Evolutionary conservation across 345 rosid species (phyloP).

Genomic region (Ricinus communis): DNA sequence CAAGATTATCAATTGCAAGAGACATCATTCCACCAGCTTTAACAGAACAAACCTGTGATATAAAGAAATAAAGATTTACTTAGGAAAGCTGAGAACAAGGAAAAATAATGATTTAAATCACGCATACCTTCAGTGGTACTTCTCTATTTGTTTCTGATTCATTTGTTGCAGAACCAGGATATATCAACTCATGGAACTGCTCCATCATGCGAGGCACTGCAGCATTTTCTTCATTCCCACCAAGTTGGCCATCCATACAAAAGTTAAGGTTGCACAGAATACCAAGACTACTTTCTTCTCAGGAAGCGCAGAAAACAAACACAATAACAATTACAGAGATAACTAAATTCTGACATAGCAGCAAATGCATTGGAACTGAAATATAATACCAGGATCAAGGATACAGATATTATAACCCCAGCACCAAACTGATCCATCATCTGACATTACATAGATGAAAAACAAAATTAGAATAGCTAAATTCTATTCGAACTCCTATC

Average conservation of each 20-base stretch:
- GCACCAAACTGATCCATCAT: slow-evolving; percentile 88
- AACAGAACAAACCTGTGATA: slow-evolving; percentile 55
- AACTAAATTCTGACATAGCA: not conserved
- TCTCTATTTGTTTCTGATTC: slow-evolving; percentile 32
- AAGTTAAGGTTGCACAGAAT: slow-evolving; percentile 54
- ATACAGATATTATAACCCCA: slow-evolving; percentile 96
- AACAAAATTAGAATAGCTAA: not conserved
- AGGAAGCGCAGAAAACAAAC: slow-evolving; percentile 7
- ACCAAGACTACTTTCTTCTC: too few relatives aligned
- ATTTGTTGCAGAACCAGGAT: slow-evolving; percentile 29
- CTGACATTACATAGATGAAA: slow-evolving; percentile 45
- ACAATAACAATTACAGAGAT: slow-evolving; percentile 12
- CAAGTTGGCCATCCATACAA: slow-evolving; percentile 85
- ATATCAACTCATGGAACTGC: slow-evolving; percentile 37
- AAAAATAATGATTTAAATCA: slow-evolving; percentile 1
- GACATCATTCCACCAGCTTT: slow-evolving; percentile 93
- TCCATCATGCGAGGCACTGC: slow-evolving; percentile 52
- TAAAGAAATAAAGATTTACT: slow-evolving; percentile 1
- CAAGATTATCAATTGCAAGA: slow-evolving; percentile 72
- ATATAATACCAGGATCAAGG: slow-evolving; percentile 35
- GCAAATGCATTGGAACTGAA: not conserved
- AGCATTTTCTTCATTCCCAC: slow-evolving; percentile 54
- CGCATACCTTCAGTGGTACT: slow-evolving; percentile 50
- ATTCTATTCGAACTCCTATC: not conserved
- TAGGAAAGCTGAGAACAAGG: not conserved